phyloP scores from a whole-genome alignment of 306 rosid species.

The Cucurbita argyrosperma region DNA sequence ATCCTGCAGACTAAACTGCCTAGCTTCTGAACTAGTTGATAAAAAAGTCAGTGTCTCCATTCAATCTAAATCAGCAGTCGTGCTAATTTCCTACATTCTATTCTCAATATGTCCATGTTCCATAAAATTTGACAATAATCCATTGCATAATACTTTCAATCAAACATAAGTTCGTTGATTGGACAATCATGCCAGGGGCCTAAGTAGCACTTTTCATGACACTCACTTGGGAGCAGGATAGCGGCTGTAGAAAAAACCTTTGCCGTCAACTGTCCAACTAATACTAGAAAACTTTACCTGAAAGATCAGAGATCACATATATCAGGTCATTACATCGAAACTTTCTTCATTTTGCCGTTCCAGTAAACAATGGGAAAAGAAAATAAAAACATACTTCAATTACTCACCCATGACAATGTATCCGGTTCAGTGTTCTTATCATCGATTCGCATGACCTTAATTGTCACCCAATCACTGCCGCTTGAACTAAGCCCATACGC shows the following conservation, averaged over 20 bases:
- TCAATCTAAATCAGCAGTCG: not conserved
- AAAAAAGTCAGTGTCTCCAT: not conserved
- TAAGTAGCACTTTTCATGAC: not conserved
- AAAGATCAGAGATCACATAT: constrained; percentile 12
- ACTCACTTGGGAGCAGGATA: constrained; percentile 82
- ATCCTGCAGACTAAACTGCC: not conserved
- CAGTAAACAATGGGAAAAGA: not conserved
- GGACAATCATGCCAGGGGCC: not conserved
- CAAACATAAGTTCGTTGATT: not conserved
- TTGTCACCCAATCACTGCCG: constrained; percentile 86
- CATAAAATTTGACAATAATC: not conserved
- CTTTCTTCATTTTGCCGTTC: not conserved
- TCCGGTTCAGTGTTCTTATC: constrained; percentile 38
- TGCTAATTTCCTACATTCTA: not conserved
- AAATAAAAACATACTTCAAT: not conserved
- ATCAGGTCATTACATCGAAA: not conserved
- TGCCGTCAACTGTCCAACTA: constrained; percentile 78
- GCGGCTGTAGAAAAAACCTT: constrained; percentile 85
- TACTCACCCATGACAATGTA: constrained; percentile 70
- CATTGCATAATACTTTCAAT: not conserved
- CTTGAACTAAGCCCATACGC: constrained; percentile 80
- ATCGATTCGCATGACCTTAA: constrained; percentile 47
- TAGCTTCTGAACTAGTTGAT: not conserved
- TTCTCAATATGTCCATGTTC: not conserved
- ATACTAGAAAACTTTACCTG: constrained; percentile 79